phyloP scores from a whole-genome alignment of 106 monocot species.

The Dioscorea alata region DNA sequence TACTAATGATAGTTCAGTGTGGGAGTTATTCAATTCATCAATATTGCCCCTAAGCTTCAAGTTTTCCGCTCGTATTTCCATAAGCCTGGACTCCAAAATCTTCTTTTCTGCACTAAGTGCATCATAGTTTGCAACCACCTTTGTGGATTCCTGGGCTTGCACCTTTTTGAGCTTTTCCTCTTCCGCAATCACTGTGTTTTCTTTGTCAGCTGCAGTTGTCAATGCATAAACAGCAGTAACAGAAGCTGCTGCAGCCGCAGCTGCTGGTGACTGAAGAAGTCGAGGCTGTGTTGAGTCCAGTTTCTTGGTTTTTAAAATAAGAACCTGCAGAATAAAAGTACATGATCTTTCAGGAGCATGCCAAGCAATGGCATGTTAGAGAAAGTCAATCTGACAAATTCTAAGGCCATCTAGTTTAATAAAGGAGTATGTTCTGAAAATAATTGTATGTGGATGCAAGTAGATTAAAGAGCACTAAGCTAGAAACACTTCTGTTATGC shows the following conservation, averaged over 20 bases:
- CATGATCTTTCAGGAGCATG: too few species aligned
- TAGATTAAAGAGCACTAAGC: too few species aligned
- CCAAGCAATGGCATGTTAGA: too few species aligned
- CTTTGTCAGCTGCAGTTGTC: constrained; percentile 35
- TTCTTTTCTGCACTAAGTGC: constrained; percentile 37
- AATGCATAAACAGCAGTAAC: constrained; percentile 89
- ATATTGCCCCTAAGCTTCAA: constrained; percentile 42
- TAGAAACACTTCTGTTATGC: too few species aligned
- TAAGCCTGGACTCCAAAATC: constrained; percentile 45
- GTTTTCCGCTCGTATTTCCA: constrained; percentile 61
- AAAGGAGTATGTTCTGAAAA: too few species aligned
- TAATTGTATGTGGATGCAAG: too few species aligned
- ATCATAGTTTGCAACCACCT: constrained; percentile 19
- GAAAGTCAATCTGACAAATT: too few species aligned
- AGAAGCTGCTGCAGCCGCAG: constrained; percentile 94
- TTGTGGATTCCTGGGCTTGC: constrained; percentile 11
- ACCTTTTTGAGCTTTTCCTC: constrained; percentile 13
- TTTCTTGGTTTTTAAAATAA: constrained; percentile 60
- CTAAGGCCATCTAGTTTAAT: too few species aligned
- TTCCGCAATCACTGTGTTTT: background rate
- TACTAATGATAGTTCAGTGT: constrained; percentile 57
- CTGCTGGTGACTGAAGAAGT: constrained; percentile 77
- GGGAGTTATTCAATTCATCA: constrained; percentile 36
- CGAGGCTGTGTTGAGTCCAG: constrained; percentile 35
- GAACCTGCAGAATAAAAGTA: constrained; percentile 34